Conservation (phyloP, 2,329 filamentous ascomycete genomes). For the Ambrosiella beaveri region DNA sequence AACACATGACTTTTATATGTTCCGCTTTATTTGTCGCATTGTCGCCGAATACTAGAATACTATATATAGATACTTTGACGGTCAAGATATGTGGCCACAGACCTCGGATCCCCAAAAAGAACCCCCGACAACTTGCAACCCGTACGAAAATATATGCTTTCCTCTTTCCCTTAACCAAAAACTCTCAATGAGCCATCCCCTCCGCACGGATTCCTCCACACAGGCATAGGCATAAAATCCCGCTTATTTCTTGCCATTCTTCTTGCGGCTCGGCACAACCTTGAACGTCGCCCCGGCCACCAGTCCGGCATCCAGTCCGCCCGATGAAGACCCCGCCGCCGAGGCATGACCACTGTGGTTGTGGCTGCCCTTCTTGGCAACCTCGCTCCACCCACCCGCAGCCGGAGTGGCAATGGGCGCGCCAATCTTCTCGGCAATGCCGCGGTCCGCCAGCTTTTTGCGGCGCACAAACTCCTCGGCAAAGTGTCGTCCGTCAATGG, state of each 20-base stretch:
- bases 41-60: too few species aligned
- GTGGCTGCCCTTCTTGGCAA: conserved; percentile 71
- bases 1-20: too few species aligned
- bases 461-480: conserved; percentile 87
- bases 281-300: conserved; percentile 57
- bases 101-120: too few species aligned
- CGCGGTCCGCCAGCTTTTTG: conserved; percentile 84
- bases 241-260: conserved; percentile 55
- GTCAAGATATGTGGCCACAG: too few species aligned
- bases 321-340: neutral
- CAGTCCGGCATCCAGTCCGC: neutral
- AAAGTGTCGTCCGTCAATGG: conserved; percentile 84
- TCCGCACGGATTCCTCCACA: too few species aligned
- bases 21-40: too few species aligned
- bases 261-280: conserved; percentile 84
- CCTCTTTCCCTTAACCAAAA: too few species aligned
- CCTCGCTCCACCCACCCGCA: conserved; percentile 78
- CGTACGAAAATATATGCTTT: too few species aligned
- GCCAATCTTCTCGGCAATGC: conserved; percentile 51
- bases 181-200: too few species aligned
- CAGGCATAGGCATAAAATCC: neutral
- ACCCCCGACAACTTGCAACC: too few species aligned
- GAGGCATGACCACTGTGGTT: conserved; percentile 23
- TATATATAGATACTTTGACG: too few species aligned
- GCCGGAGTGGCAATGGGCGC: conserved; percentile 23